Evolutionary conservation across 2,329 filamentous ascomycete genomes (phyloP).

Genomic region (Ceratocystis destructans): DNA sequence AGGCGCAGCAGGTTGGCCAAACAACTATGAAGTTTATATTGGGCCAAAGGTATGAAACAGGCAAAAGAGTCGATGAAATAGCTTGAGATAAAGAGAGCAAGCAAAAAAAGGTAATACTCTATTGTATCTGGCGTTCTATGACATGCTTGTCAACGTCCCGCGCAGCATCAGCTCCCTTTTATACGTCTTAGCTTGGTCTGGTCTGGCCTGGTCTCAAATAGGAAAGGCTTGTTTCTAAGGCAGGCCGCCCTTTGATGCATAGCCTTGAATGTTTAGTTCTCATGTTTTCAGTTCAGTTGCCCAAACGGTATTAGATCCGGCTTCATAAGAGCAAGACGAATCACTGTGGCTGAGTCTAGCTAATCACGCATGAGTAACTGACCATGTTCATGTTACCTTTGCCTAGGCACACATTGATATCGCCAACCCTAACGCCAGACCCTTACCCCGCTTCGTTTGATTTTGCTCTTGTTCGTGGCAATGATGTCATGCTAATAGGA

Average conservation of each 20-base stretch:
- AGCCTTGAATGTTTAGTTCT: neutral
- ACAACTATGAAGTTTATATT: neutral
- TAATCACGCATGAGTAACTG: neutral
- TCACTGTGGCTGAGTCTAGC: neutral
- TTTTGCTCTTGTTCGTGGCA: no score
- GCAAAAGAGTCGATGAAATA: neutral
- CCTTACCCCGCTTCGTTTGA: neutral
- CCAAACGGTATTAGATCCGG: neutral
- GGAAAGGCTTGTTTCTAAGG: neutral
- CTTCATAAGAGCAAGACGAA: neutral
- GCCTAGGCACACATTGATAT: neutral
- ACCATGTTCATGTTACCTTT: neutral
- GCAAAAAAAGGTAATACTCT: neutral
- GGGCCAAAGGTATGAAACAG: neutral
- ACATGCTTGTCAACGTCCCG: neutral
- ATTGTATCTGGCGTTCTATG: neutral
- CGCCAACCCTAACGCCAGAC: neutral
- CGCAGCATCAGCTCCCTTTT: neutral
- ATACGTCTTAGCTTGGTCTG: neutral
- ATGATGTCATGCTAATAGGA: neutral
- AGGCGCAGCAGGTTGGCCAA: neutral
- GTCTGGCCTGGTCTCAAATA: neutral
- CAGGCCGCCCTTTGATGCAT: constrained; percentile 1
- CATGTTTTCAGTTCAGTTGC: no score
- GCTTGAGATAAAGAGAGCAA: neutral